phyloP scores from a whole-genome alignment of 176 grass and related monocot species.

The Luzula sylvatica region DNA sequence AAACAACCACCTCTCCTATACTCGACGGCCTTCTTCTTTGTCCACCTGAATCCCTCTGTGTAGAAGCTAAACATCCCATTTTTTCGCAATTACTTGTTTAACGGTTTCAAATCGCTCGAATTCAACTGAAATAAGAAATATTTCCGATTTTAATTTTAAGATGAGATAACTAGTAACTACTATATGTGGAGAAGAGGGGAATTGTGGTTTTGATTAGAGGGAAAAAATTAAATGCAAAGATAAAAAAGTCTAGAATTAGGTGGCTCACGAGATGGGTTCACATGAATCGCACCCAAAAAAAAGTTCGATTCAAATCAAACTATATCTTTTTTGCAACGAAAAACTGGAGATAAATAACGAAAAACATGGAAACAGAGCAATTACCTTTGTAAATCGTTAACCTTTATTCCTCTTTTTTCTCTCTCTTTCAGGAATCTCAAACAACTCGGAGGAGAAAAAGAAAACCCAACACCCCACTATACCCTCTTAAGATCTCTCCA shows the following conservation, averaged over 20 bases:
- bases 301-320: conserved; percentile 3
- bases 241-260: conserved; percentile 16
- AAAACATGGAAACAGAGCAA: not conserved
- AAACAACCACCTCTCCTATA: conserved; percentile 87
- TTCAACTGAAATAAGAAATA: conserved; percentile 18
- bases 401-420: conserved; percentile 13
- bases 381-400: conserved; percentile 9
- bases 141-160: not conserved
- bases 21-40: conserved; percentile 39
- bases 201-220: conserved; percentile 1
- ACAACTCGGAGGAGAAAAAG: not conserved
- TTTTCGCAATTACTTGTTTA: not conserved
- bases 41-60: conserved; percentile 26
- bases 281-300: conserved; percentile 14
- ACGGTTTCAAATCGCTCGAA: too few species aligned
- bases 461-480: conserved; percentile 15
- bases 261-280: conserved; percentile 22
- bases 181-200: conserved; percentile 4
- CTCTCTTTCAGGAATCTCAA: conserved; percentile 9
- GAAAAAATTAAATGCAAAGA: conserved; percentile 16
- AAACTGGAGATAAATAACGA: conserved; percentile 2
- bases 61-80: conserved; percentile 80
- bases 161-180: not conserved
- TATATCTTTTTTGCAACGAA: not conserved
- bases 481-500: conserved; percentile 3